Base-by-base conservation (phyloP, 768 basidiomycete genomes). In the Amanita muscaria region DNA sequence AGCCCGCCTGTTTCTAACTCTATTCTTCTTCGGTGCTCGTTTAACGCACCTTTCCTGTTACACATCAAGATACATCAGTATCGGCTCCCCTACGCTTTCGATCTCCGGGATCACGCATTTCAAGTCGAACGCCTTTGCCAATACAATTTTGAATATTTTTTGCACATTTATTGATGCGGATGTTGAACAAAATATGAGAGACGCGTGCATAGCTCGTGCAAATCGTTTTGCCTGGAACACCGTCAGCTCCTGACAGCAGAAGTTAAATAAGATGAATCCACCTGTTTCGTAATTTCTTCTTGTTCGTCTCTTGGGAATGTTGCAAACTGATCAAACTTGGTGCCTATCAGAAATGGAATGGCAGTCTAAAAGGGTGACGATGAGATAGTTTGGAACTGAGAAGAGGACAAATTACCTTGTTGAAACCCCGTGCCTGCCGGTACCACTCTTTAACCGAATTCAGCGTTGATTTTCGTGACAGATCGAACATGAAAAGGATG, bases 401-500 rank as follows among this genome's bases (percentile, higher is more conserved):
- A 23, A 33, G 6, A 6, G 27, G 6, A 47, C 37, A 62, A 75
- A 41, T 47, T 12, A 92, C 94, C 77, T 98, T 98, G 70, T 98
- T 98, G 69, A 99, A 99, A 16, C 96, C 96, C 56, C 96, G 76
- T 42, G 93, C 92, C 67, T 99, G 96, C 56, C 96, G 77, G 73
- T 98, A 99, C 96, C 96, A 99, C 65, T 99, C 96, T 67, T 98
- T 98, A 56, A 99, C 91, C 46, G 90, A 94, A 66, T 98, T 98
- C 51, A 99, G 66, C 33, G 96, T 99, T 49, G 88, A 89, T 66
- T 98, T 98, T 54, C 96, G 81, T 48, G 90, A 91, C 36, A 99
- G 76, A 69, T 99, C 96, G 61, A 99, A 99, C 96, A 98, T 98
- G 80, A 98, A 99, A 37, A 99, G 73, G 58, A 99, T 94, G 31